Evolutionary conservation across 257 asterid species (phyloP), one percentile per base, ranked within the genome.

Genomic region (Petunia secreta): DNA sequence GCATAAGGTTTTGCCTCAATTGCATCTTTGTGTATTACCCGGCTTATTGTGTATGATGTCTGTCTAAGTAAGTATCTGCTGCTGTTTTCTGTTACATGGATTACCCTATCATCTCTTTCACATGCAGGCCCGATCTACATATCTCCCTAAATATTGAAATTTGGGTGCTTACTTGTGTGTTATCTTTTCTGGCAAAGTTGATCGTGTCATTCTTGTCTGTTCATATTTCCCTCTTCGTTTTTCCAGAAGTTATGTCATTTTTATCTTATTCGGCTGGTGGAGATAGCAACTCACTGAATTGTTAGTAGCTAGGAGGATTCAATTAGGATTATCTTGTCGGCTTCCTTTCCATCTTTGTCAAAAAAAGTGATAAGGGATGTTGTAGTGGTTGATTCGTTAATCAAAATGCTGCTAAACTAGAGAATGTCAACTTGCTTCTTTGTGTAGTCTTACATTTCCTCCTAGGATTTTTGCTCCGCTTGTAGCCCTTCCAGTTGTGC

Each of bases 41-140:
- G 11, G 5, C 60, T 71, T 48, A 8, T 71, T 71, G 77, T 36
- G 15, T 71, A 5, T 71, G 11, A 71, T 73, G 62, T 71, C 16
- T 48, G n/a, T n/a, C n/a, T n/a, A n/a, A n/a, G n/a, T n/a, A n/a
- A n/a, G 62, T 71, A 4, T 69, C 0, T 25, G 3, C 59, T 69
- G 16, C 11, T 69, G 59, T 48, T 46, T 48, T n/a, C n/a, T n/a
- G n/a, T n/a, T n/a, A n/a, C n/a, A n/a, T n/a, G n/a, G n/a, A n/a
- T n/a, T n/a, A n/a, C n/a, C n/a, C n/a, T n/a, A n/a, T n/a, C n/a
- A n/a, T n/a, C n/a, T n/a, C n/a, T n/a, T n/a, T n/a, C n/a, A n/a
- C n/a, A n/a, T n/a, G n/a, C n/a, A n/a, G n/a, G n/a, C n/a, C n/a
- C n/a, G n/a, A n/a, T n/a, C n/a, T n/a, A n/a, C n/a, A n/a, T n/a